phyloP scores from a whole-genome alignment of 1,139 yeast genomes.

The Kodamaea plutei region DNA sequence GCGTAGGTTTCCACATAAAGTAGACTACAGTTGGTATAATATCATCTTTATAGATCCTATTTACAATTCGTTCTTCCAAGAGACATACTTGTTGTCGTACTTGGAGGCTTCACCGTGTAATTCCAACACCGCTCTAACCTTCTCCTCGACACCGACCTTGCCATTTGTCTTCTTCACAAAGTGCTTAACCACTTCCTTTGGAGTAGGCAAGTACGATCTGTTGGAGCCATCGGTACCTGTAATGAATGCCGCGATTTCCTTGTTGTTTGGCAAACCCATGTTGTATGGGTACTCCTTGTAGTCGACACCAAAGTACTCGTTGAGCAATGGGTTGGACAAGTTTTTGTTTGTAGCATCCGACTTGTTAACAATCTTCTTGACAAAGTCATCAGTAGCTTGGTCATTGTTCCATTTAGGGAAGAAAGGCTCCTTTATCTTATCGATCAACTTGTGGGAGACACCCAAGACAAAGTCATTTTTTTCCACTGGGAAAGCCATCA shows the following conservation, averaged over 20 bases:
- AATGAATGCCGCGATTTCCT: slow-evolving; percentile 53
- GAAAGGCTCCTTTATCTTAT: slow-evolving; percentile 52
- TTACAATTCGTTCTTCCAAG: slow-evolving; percentile 44
- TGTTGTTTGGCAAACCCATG: slow-evolving; percentile 76
- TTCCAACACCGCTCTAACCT: slow-evolving; percentile 51
- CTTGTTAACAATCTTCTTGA: slow-evolving; percentile 18
- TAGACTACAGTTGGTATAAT: too few species aligned
- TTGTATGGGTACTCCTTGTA: slow-evolving; percentile 66
- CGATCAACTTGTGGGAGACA: slow-evolving; percentile 65
- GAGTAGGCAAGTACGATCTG: slow-evolving; percentile 64
- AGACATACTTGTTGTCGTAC: slow-evolving; percentile 53
- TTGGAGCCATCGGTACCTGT: slow-evolving; percentile 63
- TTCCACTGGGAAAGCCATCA: slow-evolving; percentile 56
- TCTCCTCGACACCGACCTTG: slow-evolving; percentile 62
- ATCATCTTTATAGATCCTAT: slow-evolving; percentile 8
- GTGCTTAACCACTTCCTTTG: slow-evolving; percentile 57
- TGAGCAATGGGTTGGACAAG: slow-evolving; percentile 37
- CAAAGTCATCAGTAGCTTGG: slow-evolving; percentile 19
- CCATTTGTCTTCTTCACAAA: slow-evolving; percentile 48
- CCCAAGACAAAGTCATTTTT: slow-evolving; percentile 69
- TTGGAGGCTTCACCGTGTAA: slow-evolving; percentile 60
- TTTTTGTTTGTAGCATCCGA: slow-evolving; percentile 27
- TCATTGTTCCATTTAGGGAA: slow-evolving; percentile 48
- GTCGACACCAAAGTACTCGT: slow-evolving; percentile 46
- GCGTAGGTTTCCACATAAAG: too few species aligned